phyloP scores from a whole-genome alignment of 371 early-diverging fungal genomes.

The Mortierella sp. region DNA sequence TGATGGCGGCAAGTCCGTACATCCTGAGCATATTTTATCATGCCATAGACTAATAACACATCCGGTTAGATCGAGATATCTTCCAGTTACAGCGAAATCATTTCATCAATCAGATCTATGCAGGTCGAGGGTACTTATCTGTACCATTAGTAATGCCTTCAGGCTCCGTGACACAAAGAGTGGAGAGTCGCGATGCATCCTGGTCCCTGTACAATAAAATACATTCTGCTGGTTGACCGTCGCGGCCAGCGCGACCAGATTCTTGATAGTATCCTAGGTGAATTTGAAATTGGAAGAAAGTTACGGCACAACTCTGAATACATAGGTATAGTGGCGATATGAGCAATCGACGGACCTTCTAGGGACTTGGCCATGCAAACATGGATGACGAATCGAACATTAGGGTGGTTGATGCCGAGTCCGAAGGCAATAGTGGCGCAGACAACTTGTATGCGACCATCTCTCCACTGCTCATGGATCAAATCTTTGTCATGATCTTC shows the following conservation, averaged over 20 bases:
- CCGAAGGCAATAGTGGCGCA: constrained; percentile 92
- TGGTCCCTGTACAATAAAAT: constrained; percentile 80
- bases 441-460: constrained; percentile 77
- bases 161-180: constrained; percentile 74
- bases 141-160: constrained; percentile 70
- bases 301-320: not conserved
- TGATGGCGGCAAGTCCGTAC: constrained; percentile 73
- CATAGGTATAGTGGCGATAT: not conserved
- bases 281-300: not conserved
- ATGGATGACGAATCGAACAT: constrained; percentile 92
- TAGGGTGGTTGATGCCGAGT: constrained; percentile 91
- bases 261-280: constrained; percentile 88
- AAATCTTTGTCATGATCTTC: constrained; percentile 75
- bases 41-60: constrained; percentile 64
- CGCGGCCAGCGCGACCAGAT: constrained; percentile 92
- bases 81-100: not conserved
- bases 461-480: constrained; percentile 84
- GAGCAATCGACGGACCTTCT: constrained; percentile 67
- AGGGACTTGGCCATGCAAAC: constrained; percentile 86
- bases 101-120: not conserved
- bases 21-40: constrained; percentile 78
- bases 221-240: constrained; percentile 80
- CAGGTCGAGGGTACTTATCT: not conserved
- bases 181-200: constrained; percentile 74
- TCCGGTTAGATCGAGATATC: not conserved